These are phyloP conservation scores for Lipomyces sp. DNA, from an alignment of 805 yeast genomes.

Conservation along the genomic window DNA sequence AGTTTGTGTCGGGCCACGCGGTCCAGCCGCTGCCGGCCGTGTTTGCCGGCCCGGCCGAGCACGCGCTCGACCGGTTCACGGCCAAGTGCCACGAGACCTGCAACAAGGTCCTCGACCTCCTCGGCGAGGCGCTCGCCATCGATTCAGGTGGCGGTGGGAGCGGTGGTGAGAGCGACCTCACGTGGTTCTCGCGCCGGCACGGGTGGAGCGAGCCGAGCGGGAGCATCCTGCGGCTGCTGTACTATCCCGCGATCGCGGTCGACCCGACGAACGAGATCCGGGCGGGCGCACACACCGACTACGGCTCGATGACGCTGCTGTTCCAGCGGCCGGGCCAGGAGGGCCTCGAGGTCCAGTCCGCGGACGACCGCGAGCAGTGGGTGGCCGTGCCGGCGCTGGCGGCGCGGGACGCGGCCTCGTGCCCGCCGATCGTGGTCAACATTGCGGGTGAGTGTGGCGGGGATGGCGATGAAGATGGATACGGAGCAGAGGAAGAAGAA, in stretches of 20 bases:
- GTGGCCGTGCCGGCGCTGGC: constrained; percentile 63
- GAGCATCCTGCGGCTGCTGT: constrained; percentile 64
- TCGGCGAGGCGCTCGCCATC: constrained; percentile 62
- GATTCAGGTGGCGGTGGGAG: constrained; percentile 52
- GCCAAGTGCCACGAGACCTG: constrained; percentile 52
- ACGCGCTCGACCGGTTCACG: constrained; percentile 38
- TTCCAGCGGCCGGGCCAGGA: constrained; percentile 70
- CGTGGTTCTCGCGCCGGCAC: constrained; percentile 66
- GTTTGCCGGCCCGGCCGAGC: constrained; percentile 46
- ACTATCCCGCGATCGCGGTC: constrained; percentile 53
- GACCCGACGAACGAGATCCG: constrained; percentile 42
- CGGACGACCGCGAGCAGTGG: constrained; percentile 61
- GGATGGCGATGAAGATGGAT: background rate
- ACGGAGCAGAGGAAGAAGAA: background rate
- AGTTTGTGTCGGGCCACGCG: constrained; percentile 43
- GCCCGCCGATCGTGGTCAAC: constrained; percentile 75
- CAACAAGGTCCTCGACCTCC: constrained; percentile 48
- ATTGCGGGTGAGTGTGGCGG: constrained; percentile 39
- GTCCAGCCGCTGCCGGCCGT: constrained; percentile 50
- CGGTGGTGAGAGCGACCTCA: constrained; percentile 16
- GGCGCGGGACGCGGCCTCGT: constrained; percentile 42
- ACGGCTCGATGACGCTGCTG: constrained; percentile 69
- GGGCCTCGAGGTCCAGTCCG: constrained; percentile 65
- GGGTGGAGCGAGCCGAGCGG: constrained; percentile 53
- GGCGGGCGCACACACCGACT: constrained; percentile 87